Base-by-base conservation (phyloP, 352 stramenopile genomes). In the Pythium rhizo-oryzae region DNA sequence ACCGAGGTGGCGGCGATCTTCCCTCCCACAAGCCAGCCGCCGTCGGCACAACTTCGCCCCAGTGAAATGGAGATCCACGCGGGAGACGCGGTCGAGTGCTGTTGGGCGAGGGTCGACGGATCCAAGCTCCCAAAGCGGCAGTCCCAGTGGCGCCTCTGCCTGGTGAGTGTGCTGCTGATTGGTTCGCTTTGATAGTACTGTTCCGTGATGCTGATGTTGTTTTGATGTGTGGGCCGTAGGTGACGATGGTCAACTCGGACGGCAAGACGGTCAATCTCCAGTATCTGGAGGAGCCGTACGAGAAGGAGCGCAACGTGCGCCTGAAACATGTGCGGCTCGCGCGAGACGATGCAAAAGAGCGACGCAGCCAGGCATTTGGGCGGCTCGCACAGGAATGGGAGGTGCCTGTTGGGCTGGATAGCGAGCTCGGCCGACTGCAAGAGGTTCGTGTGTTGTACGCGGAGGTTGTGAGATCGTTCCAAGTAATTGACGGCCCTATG, bases 1-100 rank as follows among this genome's bases (percentile, higher is more conserved):
- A 74, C 52, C 16, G 81, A 90, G 28, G n/a, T 90, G 8, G 35
- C 65, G 30, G 63, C 69, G 6, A 71, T 84, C 3, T 90, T 88
- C 51, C 70, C 65, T 19, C 12, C 19, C 43, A 28, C 43, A 43
- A 54, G 9, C 41, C 47, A 39, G 4, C 15, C 12, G 9, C 16
- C 21, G 15, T 16, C 18, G 19, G 55, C 41, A 13, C 50, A n/a
- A 21, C 43, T 56, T 16, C n/a, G 16, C 67, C 56, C 63, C 8
- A 21, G 15, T 23, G 69, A 76, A 53, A 60, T 72, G 54, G 25
- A 66, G 12, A 51, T 87, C 18, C 61, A 70, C 13, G 46, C 75
- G 25, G 76, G 73, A 0, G 81, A 90, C 16, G 30, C 71, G 1
- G 80, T 80, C 2, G 81, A 91, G 67, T 79, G 81, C 46, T 89